phyloP scores from a whole-genome alignment of 805 yeast species.

The Lachancea thermotolerans region DNA sequence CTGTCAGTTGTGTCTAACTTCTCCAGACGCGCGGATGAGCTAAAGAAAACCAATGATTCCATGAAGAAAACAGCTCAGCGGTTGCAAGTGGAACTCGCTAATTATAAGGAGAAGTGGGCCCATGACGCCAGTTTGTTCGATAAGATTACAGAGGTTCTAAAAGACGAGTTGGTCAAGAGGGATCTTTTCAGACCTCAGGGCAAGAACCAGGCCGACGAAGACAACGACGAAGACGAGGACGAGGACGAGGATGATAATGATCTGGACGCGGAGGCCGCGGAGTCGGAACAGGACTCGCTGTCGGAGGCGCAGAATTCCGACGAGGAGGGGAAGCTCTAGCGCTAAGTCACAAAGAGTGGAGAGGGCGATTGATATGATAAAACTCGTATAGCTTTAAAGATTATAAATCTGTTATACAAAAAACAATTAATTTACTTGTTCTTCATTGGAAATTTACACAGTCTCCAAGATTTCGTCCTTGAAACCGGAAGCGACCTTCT shows the following conservation, averaged over 20 bases:
- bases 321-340: constrained; percentile 1
- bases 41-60: constrained; percentile 18
- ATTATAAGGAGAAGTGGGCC: constrained; percentile 26
- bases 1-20: constrained; percentile 10
- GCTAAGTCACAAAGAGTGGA: no score
- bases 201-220: constrained; percentile 9
- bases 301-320: neutral
- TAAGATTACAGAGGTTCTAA: constrained; percentile 21
- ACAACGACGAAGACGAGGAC: constrained; percentile 8
- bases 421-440: constrained; percentile 6
- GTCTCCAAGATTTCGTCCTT: constrained; percentile 97
- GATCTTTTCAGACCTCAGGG: constrained; percentile 7
- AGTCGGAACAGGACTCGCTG: constrained; percentile 8
- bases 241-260: constrained; percentile 9
- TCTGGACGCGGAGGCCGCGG: constrained; percentile 7
- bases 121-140: constrained; percentile 27
- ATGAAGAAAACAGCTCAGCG: constrained; percentile 23
- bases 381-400: constrained; percentile 8
- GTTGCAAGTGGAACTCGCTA: constrained; percentile 16
- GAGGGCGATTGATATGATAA: constrained; percentile 1
- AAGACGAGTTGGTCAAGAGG: constrained; percentile 23
- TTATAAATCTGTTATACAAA: constrained; percentile 16
- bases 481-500: constrained; percentile 92
- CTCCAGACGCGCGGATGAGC: constrained; percentile 23
- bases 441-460: constrained; percentile 50